Evolutionary conservation across 116 monocot genomes (phyloP).

Genomic region (Posidonia oceanica): DNA sequence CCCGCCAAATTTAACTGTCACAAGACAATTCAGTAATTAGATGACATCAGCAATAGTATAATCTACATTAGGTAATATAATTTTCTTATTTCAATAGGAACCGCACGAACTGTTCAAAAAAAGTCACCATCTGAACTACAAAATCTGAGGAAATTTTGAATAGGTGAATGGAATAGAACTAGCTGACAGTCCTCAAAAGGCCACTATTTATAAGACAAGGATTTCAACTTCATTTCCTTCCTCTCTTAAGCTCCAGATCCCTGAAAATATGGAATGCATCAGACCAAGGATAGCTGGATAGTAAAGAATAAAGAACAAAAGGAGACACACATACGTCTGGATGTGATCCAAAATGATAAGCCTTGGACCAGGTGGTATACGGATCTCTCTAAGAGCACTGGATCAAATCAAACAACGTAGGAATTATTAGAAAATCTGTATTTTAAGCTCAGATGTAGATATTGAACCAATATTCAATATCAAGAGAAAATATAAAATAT

Average conservation of each 20-base stretch:
- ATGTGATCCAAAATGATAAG: constrained; percentile 63
- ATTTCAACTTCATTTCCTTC: background rate
- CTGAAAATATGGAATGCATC: constrained; percentile 1
- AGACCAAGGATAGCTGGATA: background rate
- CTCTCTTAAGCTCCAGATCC: constrained; percentile 4
- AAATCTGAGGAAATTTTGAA: background rate
- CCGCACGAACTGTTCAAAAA: no score
- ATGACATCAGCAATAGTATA: no score
- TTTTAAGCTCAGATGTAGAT: background rate
- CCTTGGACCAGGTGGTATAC: constrained; percentile 60
- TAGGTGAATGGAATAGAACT: background rate
- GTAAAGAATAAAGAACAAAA: background rate
- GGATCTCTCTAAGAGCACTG: constrained; percentile 57
- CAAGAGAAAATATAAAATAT: background rate
- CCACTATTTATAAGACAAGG: background rate
- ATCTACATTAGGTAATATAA: no score
- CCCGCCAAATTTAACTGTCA: no score
- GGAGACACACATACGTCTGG: constrained; percentile 25
- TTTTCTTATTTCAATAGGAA: no score
- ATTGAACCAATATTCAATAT: background rate
- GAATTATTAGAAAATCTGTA: background rate
- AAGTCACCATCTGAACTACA: no score
- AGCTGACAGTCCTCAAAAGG: background rate
- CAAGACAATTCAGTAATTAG: no score
- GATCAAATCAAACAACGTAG: constrained; percentile 3